Percentiles rank a stretch among this genome's conserved stretches.
Conservation (phyloP, 371 early-diverging fungal species). For the Mortierella sp. region DNA sequence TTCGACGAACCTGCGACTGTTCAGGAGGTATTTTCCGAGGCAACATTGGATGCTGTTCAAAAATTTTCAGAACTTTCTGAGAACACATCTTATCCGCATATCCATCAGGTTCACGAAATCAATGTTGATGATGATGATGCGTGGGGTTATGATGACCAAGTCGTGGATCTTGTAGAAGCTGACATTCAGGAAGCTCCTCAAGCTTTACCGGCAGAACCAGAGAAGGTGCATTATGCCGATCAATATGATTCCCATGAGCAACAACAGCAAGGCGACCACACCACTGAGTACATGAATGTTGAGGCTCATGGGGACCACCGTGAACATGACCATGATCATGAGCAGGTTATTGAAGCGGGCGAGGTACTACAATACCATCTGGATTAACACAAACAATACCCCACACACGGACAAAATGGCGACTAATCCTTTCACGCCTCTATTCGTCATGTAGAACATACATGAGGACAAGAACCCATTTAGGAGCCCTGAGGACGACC, state of each 20-base stretch:
- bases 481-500: slow-evolving; percentile 12
- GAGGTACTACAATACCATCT: slow-evolving; percentile 1
- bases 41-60: neutral
- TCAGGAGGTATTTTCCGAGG: neutral
- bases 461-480: slow-evolving; percentile 4
- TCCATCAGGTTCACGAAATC: slow-evolving; percentile 24
- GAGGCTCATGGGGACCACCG: too few species aligned
- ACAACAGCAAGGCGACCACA: too few species aligned
- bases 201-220: neutral
- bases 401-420: too few species aligned
- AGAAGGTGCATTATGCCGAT: too few species aligned
- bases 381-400: too few species aligned
- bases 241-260: too few species aligned
- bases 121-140: slow-evolving; percentile 32
- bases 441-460: neutral
- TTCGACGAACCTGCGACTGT: slow-evolving; percentile 5
- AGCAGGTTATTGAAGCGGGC: neutral
- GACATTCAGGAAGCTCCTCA: neutral
- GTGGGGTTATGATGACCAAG: slow-evolving; percentile 42
- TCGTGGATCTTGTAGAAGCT: slow-evolving; percentile 21
- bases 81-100: slow-evolving; percentile 3
- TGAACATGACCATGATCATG: too few species aligned
- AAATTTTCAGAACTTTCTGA: neutral
- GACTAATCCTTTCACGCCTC: too few species aligned
- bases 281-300: too few species aligned